Evolutionary conservation across 2,329 filamentous ascomycete species (phyloP), one percentile per base, ranked within the genome.

Genomic region (Monilinia aucupariae): DNA sequence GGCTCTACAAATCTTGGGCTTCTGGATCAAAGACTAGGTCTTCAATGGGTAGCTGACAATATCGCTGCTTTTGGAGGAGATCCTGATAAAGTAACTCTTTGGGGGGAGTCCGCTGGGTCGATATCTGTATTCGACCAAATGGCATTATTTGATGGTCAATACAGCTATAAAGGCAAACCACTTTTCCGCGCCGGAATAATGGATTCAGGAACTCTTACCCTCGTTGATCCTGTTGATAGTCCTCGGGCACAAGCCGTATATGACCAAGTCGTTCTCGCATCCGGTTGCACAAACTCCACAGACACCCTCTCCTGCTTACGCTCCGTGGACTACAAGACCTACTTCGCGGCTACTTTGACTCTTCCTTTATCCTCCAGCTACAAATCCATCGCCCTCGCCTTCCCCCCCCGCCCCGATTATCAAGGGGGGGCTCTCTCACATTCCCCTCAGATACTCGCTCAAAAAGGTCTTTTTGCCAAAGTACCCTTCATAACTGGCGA

Each of bases 101-200:
- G 78, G 64, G 83, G 84, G 0, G 80, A 83, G 64, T 81, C 78
- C 15, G 82, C 84, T 0, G 83, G 84, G 0, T 77, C 85, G 12
- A 91, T 92, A 67, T 91, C 88, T 0, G 87, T 90, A 0, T 81
- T 88, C 55, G 84, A 91, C 71, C 90, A 93, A 69, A 91, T 91
- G 83, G 78, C 84, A 1, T 77, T 92, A 15, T 91, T 89, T 67
- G 82, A 85, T 30, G 90, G 90, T 13, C 79, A 92, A 74, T 84
- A 84, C 71, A 85, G 78, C 0, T 92, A 92, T 77, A 90, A 91
- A 3, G 87, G 85, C 63, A 85, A 87, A 69, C 79, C 85, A 0
- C 79, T 93, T 0, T 93, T 93, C 81, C 83, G 87, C 27, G 89
- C 79, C 1, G 89, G 79, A 49, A 92, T 93, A 68, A 92, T 93